These are phyloP conservation scores for Pharnaceum exiguum DNA, from an alignment of 148 eudicot species.

Conservation along the genomic window DNA sequence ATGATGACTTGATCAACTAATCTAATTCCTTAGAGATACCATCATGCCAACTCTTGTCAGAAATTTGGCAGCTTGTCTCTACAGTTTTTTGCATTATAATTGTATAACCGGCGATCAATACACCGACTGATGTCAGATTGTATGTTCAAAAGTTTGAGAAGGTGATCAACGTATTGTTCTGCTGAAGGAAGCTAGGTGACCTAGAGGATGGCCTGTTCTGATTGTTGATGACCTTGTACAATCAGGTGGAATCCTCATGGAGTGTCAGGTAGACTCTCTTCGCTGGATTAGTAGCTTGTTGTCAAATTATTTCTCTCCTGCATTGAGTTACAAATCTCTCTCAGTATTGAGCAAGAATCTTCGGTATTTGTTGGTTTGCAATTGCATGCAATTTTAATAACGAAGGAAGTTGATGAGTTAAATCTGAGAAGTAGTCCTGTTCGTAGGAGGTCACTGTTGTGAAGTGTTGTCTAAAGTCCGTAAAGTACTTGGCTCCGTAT, in stretches of 20 bases:
- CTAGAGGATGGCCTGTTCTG: conserved; percentile 94
- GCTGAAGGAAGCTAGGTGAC: conserved; percentile 97
- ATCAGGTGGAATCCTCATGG: conserved; percentile 92
- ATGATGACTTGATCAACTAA: too few species aligned
- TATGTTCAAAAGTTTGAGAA: conserved; percentile 97
- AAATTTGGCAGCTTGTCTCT: too few species aligned
- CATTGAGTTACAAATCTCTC: not conserved
- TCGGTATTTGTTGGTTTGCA: too few species aligned
- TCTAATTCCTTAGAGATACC: too few species aligned
- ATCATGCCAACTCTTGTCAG: too few species aligned
- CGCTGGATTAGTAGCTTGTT: not conserved
- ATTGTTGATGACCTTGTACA: conserved; percentile 98
- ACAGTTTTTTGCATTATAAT: not conserved
- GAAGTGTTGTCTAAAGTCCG: too few species aligned
- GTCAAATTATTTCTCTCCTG: not conserved
- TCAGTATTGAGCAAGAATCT: too few species aligned
- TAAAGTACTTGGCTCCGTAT: too few species aligned
- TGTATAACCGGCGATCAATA: conserved; percentile 1
- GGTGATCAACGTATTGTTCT: conserved; percentile 91
- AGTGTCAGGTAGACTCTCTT: conserved; percentile 72
- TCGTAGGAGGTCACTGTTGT: too few species aligned
- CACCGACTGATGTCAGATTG: conserved; percentile 41
- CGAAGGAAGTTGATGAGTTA: too few species aligned
- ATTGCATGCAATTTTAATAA: too few species aligned
- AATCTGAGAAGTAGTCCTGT: too few species aligned